Base-by-base conservation (phyloP, 2,329 filamentous ascomycete genomes). In the Aspergillus sp. region DNA sequence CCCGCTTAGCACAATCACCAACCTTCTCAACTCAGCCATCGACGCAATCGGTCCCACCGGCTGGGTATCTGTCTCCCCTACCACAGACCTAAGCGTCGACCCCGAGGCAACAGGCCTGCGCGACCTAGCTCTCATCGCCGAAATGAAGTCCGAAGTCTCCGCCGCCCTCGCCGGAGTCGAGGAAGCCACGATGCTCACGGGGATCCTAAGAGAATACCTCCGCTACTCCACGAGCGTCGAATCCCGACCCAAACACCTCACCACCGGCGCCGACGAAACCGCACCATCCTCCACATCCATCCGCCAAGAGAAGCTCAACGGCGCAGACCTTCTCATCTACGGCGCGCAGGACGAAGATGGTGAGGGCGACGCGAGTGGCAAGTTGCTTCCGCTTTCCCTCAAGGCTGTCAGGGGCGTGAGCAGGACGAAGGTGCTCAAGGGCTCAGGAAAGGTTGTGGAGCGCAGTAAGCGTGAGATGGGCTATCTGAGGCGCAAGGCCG, bases 401-500 rank as follows among this genome's bases (percentile, higher is more conserved):
- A 91, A 89, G 77, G 82, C 83, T 3, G 82, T 84, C 72, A 69
- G 72, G 43, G 75, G 76, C 17, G 72, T 81, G 13, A 76, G 77
- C 17, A 79, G 79, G 61, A 77, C 76, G 22, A 84, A 83, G 67
- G 73, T 83, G 38, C 74, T 78, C 59, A 91, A 84, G 80, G 91
- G 67, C 81, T 88, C 68, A 82, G 91, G 92, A 19, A 90, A 92
- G 79, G 81, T 92, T 46, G 83, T 88, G 64, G 81, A 85, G 74
- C 86, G 91, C 68, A 92, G 84, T 69, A 82, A 81, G 68, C 83
- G 92, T 76, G 90, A 96, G 79, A 88, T 89, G 61, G 91, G 91
- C 19, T 87, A 91, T 76, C 79, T 96, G 75, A 87, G 90, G 72
- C 92, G 90, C 73, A 90, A 91, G 79, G 89, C 89, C 74, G 89